Base-by-base conservation (phyloP, 495 filamentous ascomycete species). In the Pyrenula aspistea region DNA sequence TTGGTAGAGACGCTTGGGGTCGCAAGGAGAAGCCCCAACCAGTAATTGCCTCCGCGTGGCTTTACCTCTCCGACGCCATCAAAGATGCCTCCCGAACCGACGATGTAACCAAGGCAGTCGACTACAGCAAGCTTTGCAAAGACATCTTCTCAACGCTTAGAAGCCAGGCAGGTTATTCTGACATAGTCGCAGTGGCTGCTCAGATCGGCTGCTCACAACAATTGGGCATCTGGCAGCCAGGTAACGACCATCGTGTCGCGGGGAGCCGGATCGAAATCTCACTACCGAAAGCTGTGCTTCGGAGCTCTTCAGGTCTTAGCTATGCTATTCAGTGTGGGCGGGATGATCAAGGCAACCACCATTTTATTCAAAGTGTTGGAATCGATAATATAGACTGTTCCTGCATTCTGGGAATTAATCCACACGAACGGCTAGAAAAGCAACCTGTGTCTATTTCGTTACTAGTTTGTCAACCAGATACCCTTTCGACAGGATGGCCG, bases 381-480 rank as follows among this genome's bases (percentile, higher is more conserved):
- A 71, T 77, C 55, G 68, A 74, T 47, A 68, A 69, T 2, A 75
- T 77, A 23, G 63, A 72, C 12, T 75, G 73, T 59, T 64, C 74
- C 53, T 73, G 71, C 53, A 76, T 83, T 52, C 70, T 83, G 55
- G 80, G 80, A 0, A 75, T 83, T 3, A 82, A 83, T 51, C 71
- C 75, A 12, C 81, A 81, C 58, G 80, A 83, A 65, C 62, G 80
- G 19, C 62, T 79, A 25, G 78, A 81, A 65, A 80, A 79, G 60
- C 80, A 83, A 60, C 69, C 69, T 53, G 78, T 83, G 2, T 70
- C 75, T 57, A 67, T 82, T 25, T 76, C 74, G 12, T 60, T 81
- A 57, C 31, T 42, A 4, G 31, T 4, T 42, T 42, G 31, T 42
- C 8, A 15, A 4, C 31, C 4, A 42, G 31, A 42, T 15, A n/a